Evolutionary conservation across 352 stramenopile species (phyloP), one percentile per base, ranked within the genome.

Genomic region (Halophytophthora batemanensis): DNA sequence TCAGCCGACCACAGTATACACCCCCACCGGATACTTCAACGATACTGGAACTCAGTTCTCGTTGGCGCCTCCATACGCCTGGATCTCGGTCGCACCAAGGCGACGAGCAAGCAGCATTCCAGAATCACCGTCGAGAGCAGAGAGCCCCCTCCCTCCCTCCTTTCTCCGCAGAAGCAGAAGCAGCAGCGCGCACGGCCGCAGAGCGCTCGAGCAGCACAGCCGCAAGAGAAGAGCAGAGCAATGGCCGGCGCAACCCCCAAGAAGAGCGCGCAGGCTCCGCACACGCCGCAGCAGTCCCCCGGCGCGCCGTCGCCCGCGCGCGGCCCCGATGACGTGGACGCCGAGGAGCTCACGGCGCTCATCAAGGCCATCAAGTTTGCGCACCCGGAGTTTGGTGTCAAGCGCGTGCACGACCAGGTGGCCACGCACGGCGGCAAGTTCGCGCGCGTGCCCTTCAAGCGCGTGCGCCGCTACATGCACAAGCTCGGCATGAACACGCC

Each of bases 361-460:
- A 83, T 95, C 61, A 86, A 92, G 56, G 84, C 84, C 48, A 78
- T 95, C 65, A 95, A 93, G 66, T 95, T 95, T 56, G 82, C 82
- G 22, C 76, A 92, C 53, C 70, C 80, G 4, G 76, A 88, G 25
- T 95, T 82, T 40, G 82, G 80, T 28, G 70, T 83, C 67, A 95
- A 95, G 77, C 82, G 83, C 50, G 71, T 90, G 48, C 79, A 93
- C 66, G 74, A 83, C 13, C 63, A 91, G 55, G 81, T 95, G 33
- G 48, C 76, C 22, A 76, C 74, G 10, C 84, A 95, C 58, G 82
- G 82, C 56, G 81, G 81, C 47, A 89, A 92, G 62, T 95, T 82
- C 48, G 62, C 59, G 40, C 73, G 64, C 45, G 82, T 95, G 36
- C 79, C 82, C 2, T 61, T 90, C 13, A 90, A 91, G 58, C 77